Conservation (phyloP, 2,329 filamentous ascomycete genomes). For the Alternaria ventricosa region DNA sequence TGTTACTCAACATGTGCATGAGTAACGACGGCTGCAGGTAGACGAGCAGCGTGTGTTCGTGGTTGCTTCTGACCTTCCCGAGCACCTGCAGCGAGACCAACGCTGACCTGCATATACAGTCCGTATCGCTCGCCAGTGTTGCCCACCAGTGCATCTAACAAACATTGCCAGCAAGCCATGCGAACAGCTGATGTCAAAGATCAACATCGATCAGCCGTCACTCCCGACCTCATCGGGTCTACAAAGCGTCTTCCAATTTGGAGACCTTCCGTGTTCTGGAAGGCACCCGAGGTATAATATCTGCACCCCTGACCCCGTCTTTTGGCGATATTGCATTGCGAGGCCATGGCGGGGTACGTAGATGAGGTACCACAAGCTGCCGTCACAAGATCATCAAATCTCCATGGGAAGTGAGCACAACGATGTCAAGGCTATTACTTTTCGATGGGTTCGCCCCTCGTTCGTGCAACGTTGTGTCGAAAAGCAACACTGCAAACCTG, state of each 20-base stretch:
- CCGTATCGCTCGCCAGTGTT: background rate
- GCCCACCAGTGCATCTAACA: background rate
- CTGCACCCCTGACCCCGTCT: conserved; percentile 32
- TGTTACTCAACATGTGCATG: conserved; percentile 37
- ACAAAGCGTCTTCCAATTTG: conserved; percentile 17
- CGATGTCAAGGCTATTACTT: background rate
- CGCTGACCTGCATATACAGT: conserved; percentile 30
- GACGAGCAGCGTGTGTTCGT: conserved; percentile 24
- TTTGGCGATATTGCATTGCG: conserved; percentile 31
- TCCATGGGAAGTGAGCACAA: conserved; percentile 1
- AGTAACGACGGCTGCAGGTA: conserved; percentile 30
- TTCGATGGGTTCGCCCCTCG: conserved; percentile 14
- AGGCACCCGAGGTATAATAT: conserved; percentile 28
- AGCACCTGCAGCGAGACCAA: conserved; percentile 25
- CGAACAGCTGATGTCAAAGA: background rate
- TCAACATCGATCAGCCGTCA: background rate
- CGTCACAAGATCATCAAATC: conserved; percentile 29
- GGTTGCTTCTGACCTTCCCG: conserved; percentile 15
- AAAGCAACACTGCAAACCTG: background rate
- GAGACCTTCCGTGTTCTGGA: conserved; percentile 27
- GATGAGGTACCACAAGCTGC: conserved; percentile 38
- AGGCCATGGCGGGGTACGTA: conserved; percentile 44
- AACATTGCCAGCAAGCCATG: conserved; percentile 8
- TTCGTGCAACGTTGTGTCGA: conserved; percentile 9
- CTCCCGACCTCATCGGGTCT: background rate